Percentiles rank a stretch among this genome's conserved stretches.
Evolutionary conservation across 1,284 basidiomycete genomes (phyloP).

Genomic region (Grifola frondosa): DNA sequence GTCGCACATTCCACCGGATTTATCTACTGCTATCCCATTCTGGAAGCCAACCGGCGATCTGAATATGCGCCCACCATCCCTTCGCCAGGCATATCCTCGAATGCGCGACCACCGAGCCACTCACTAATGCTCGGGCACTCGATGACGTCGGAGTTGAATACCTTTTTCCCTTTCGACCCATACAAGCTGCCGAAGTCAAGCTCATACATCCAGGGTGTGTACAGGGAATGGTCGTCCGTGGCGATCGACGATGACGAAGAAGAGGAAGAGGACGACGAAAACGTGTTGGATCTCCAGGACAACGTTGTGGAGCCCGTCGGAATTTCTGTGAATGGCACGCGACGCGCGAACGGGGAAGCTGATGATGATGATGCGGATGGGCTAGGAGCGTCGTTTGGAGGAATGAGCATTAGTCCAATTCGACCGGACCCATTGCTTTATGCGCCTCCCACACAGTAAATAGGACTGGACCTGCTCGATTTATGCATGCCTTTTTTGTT

Average conservation of each 20-base stretch:
- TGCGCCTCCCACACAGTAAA: slow-evolving; percentile 6
- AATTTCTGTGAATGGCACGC: slow-evolving; percentile 15
- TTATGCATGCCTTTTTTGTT: too few relatives aligned
- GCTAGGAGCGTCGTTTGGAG: slow-evolving; percentile 65
- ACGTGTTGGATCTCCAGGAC: slow-evolving; percentile 41
- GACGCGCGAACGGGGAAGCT: slow-evolving; percentile 29
- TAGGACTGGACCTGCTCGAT: too few relatives aligned
- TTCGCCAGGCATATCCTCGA: slow-evolving; percentile 2
- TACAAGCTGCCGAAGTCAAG: slow-evolving; percentile 83
- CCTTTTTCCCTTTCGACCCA: slow-evolving; percentile 99
- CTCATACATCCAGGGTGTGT: slow-evolving; percentile 68
- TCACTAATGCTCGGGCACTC: slow-evolving; percentile 37
- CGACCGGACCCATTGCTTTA: slow-evolving; percentile 10
- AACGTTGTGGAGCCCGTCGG: slow-evolving; percentile 21
- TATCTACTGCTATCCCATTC: slow-evolving; percentile 92
- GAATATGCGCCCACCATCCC: slow-evolving; percentile 38
- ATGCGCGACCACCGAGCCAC: slow-evolving; percentile 20
- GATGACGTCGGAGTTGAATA: slow-evolving; percentile 77
- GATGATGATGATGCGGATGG: slow-evolving; percentile 38
- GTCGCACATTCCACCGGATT: slow-evolving; percentile 91
- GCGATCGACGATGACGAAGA: slow-evolving; percentile 74
- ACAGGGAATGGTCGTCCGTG: slow-evolving; percentile 75
- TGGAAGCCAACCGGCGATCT: slow-evolving; percentile 78
- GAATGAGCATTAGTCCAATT: slow-evolving; percentile 79
- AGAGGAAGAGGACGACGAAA: slow-evolving; percentile 57